Evolutionary conservation across 805 yeast genomes (phyloP).

Genomic region (Metschnikowia aberdeeniae): DNA sequence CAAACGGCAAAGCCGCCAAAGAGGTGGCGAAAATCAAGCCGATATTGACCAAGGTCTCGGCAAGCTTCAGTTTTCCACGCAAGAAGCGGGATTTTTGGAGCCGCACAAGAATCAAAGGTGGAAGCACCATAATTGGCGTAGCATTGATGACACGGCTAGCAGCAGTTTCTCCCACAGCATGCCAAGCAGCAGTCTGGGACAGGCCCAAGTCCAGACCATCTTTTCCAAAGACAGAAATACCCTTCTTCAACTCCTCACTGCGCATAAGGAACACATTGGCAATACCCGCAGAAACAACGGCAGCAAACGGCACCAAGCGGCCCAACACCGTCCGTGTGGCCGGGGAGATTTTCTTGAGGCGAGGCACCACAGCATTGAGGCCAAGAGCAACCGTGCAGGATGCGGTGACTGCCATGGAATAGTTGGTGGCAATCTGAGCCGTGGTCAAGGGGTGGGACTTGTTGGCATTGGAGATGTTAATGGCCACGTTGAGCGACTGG

Average conservation of each 20-base stretch:
- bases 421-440: conserved; percentile 70
- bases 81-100: conserved; percentile 65
- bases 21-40: conserved; percentile 85
- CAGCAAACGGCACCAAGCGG: conserved; percentile 95
- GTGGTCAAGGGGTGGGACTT: conserved; percentile 89
- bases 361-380: conserved; percentile 85
- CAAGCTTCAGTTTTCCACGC: conserved; percentile 60
- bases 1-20: conserved; percentile 86
- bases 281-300: conserved; percentile 95
- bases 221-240: conserved; percentile 66
- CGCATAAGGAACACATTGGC: conserved; percentile 97
- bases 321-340: conserved; percentile 67
- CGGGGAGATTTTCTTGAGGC: conserved; percentile 66
- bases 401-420: conserved; percentile 85
- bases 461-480: conserved; percentile 93
- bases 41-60: conserved; percentile 70
- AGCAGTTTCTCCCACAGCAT: conserved; percentile 97
- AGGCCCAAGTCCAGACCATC: conserved; percentile 59
- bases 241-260: conserved; percentile 85
- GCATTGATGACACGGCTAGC: conserved; percentile 92
- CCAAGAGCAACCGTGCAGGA: conserved; percentile 96
- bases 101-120: conserved; percentile 78
- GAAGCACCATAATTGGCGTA: conserved; percentile 95
- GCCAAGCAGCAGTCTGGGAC: conserved; percentile 81
- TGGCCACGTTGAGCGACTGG: conserved; percentile 94